A percentile compares a stretch with the other conserved stretches of the same genome.
phyloP scores from a whole-genome alignment of 164 flowering plant genomes.

The Amborella trichopoda region DNA sequence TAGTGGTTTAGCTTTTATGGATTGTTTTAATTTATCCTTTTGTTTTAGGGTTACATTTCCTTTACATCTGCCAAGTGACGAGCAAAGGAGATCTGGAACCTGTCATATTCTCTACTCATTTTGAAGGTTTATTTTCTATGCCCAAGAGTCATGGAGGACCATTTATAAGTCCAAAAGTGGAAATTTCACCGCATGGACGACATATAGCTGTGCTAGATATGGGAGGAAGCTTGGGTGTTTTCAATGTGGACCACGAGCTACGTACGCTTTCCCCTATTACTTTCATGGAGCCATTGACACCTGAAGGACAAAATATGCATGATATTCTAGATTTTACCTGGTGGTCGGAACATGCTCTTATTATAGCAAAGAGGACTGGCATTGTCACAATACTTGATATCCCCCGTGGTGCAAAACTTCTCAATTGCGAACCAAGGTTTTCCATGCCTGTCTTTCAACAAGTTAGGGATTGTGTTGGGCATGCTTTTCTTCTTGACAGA shows the following conservation, averaged over 20 bases:
- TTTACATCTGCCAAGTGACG: conserved; percentile 62
- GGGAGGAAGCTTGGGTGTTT: conserved; percentile 45
- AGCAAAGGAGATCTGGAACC: conserved; percentile 28
- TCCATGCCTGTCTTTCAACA: conserved; percentile 59
- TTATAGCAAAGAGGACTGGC: conserved; percentile 51
- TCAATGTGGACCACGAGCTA: conserved; percentile 33
- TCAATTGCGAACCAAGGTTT: conserved; percentile 31
- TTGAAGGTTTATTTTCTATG: conserved; percentile 47
- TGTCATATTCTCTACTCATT: conserved; percentile 25
- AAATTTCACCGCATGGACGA: conserved; percentile 53
- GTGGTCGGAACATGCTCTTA: conserved; percentile 75
- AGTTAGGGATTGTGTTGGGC: conserved; percentile 33
- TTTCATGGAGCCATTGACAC: conserved; percentile 10
- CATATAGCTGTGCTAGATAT: conserved; percentile 59
- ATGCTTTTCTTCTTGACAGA: conserved; percentile 54
- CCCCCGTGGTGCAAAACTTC: conserved; percentile 19
- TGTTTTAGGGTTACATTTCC: conserved; percentile 41
- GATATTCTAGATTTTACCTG: conserved; percentile 68
- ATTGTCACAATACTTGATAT: conserved; percentile 51
- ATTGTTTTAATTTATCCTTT: not conserved
- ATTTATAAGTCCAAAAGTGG: conserved; percentile 52
- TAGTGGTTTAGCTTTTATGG: too few species aligned
- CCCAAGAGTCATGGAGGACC: conserved; percentile 25
- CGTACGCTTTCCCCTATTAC: conserved; percentile 25
- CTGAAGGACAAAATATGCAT: conserved; percentile 15